Evolutionary conservation across 192 early-diverging fungal species (phyloP).

Genomic region (Pecoramyces ruminantium): DNA sequence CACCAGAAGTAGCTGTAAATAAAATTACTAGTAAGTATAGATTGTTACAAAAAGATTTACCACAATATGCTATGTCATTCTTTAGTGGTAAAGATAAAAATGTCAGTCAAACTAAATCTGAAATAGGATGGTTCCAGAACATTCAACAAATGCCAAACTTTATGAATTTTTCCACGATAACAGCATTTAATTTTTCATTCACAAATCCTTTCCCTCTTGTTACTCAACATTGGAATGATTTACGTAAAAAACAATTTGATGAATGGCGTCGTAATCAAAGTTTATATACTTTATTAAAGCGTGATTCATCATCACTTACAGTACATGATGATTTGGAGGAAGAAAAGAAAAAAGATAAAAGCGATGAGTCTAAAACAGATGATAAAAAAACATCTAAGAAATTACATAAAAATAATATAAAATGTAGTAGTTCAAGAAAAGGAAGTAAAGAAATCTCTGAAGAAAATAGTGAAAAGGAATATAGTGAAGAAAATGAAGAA

Average conservation of each 20-base stretch:
- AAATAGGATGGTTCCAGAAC: background rate
- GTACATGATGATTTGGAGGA: background rate
- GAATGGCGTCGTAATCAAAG: background rate
- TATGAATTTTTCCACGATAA: background rate
- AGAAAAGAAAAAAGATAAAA: background rate
- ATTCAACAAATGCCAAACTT: background rate
- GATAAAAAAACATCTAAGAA: background rate
- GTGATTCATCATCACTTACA: background rate
- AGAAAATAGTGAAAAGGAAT: background rate
- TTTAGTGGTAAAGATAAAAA: background rate
- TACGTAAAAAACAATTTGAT: background rate
- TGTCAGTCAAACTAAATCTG: background rate
- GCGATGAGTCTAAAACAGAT: background rate
- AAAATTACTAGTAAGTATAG: background rate
- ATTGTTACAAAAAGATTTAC: background rate
- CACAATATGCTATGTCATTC: background rate
- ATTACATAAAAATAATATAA: too few relatives aligned
- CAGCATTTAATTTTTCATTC: background rate
- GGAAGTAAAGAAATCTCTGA: background rate
- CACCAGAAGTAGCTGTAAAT: background rate
- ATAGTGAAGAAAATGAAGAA: background rate
- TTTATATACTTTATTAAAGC: background rate
- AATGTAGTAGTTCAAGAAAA: background rate
- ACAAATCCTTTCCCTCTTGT: background rate
- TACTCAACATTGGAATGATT: background rate